A percentile compares a stretch with the other conserved stretches of the same genome.
Evolutionary conservation across 805 yeast species (phyloP).

Genomic region (Candida coquimbonensis): DNA sequence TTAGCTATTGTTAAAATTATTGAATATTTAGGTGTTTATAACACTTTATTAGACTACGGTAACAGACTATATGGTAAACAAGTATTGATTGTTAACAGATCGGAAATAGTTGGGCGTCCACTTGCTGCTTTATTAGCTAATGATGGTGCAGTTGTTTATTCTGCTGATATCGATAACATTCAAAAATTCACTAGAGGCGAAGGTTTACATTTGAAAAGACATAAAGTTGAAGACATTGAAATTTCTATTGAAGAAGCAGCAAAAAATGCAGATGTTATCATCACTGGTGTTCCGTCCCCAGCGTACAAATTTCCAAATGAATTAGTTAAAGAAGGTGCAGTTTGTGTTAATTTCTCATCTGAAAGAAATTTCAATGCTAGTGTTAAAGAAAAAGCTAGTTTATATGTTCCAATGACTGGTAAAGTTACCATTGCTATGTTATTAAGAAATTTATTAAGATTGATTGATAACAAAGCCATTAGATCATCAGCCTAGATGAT

Average conservation of each 20-base stretch:
- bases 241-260: conserved; percentile 57
- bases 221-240: conserved; percentile 62
- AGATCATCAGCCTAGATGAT: not conserved
- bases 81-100: conserved; percentile 82
- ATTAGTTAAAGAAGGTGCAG: conserved; percentile 78
- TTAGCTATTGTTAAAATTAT: conserved; percentile 88
- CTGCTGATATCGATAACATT: conserved; percentile 80
- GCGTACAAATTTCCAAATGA: conserved; percentile 81
- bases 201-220: conserved; percentile 73
- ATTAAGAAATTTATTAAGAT: conserved; percentile 77
- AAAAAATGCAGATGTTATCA: conserved; percentile 76
- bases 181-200: conserved; percentile 94
- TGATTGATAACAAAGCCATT: conserved; percentile 54
- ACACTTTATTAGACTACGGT: conserved; percentile 75
- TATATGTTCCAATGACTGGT: conserved; percentile 93
- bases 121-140: conserved; percentile 92
- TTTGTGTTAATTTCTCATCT: conserved; percentile 83
- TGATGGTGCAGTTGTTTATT: conserved; percentile 94
- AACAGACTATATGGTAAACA: conserved; percentile 92
- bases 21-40: conserved; percentile 86
- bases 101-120: conserved; percentile 97
- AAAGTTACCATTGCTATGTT: conserved; percentile 96
- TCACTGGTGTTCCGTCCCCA: conserved; percentile 91
- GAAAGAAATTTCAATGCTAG: conserved; percentile 80
- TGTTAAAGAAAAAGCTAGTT: conserved; percentile 78